Evolutionary conservation across 2,329 filamentous ascomycete species (phyloP).

Genomic region (Talaromyces piceae): DNA sequence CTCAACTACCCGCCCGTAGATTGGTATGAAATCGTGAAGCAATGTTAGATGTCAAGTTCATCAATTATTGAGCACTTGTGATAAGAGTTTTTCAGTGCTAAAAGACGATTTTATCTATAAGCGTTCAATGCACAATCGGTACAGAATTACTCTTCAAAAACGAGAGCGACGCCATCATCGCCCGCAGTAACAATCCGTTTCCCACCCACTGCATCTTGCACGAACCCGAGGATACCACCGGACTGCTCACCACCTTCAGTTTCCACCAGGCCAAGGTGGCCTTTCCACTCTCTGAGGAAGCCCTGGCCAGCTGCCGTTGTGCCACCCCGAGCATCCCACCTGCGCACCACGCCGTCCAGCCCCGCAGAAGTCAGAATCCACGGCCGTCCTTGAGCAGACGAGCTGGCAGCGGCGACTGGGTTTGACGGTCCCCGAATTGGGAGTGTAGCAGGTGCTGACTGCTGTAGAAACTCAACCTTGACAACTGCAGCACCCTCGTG

Average conservation of each 20-base stretch:
- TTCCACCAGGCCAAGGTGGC: conserved; percentile 50
- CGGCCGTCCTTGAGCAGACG: conserved; percentile 43
- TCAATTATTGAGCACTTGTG: neutral
- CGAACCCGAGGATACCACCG: conserved; percentile 84
- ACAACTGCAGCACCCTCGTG: conserved; percentile 88
- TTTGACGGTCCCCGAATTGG: conserved; percentile 14
- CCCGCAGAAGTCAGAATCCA: conserved; percentile 76
- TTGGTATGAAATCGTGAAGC: neutral
- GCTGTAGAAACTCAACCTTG: conserved; percentile 76
- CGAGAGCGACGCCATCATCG: conserved; percentile 58
- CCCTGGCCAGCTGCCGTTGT: conserved; percentile 61
- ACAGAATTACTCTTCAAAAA: conserved; percentile 36
- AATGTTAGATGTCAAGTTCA: neutral
- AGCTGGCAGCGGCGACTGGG: conserved; percentile 16
- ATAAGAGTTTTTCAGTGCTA: neutral
- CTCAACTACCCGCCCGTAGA: no score
- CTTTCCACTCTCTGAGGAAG: conserved; percentile 79
- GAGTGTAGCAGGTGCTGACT: conserved; percentile 25
- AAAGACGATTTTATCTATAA: neutral
- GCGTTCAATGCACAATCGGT: neutral
- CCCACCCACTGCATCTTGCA: conserved; percentile 63
- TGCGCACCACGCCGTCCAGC: conserved; percentile 81
- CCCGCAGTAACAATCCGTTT: conserved; percentile 78
- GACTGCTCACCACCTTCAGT: conserved; percentile 62
- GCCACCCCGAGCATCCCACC: conserved; percentile 75